Conservation (phyloP, 495 filamentous ascomycete genomes). For the Aspergillus cristatus region DNA sequence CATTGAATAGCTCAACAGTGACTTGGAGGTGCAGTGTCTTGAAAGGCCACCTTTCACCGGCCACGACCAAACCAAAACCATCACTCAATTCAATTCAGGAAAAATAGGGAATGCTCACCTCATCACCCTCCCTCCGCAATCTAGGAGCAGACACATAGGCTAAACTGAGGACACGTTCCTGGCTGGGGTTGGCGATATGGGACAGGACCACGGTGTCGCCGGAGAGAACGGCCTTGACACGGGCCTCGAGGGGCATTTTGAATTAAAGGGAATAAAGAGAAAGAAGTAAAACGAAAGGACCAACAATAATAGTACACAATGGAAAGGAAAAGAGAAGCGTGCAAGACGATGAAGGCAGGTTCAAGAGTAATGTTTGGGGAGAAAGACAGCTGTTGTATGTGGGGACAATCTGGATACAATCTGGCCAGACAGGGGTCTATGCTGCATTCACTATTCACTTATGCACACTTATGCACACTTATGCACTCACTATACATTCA, state of each 20-base stretch:
- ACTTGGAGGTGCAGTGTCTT: neutral
- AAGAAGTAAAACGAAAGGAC: conserved; percentile 9
- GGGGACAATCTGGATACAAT: conserved; percentile 9
- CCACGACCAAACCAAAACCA: neutral
- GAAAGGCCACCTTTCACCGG: conserved; percentile 5
- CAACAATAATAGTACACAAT: conserved; percentile 7
- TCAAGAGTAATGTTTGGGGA: too few species aligned
- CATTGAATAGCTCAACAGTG: neutral
- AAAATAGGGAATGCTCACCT: conserved; percentile 43
- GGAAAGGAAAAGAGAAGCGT: conserved; percentile 7
- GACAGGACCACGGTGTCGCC: conserved; percentile 84
- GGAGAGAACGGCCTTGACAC: conserved; percentile 87
- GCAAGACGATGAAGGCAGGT: too few species aligned
- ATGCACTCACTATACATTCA: too few species aligned
- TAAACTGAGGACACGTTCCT: conserved; percentile 77
- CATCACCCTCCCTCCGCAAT: conserved; percentile 79
- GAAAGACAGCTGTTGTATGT: neutral
- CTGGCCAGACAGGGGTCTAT: neutral
- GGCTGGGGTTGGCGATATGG: conserved; percentile 60
- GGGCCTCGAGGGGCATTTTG: conserved; percentile 52
- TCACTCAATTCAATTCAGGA: too few species aligned
- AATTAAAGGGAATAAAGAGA: conserved; percentile 3
- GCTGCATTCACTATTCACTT: neutral
- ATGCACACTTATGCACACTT: too few species aligned
- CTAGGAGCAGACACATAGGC: conserved; percentile 87